Evolutionary conservation across 208 protist species (phyloP).

Genomic region (Wallacemonas sp.): DNA sequence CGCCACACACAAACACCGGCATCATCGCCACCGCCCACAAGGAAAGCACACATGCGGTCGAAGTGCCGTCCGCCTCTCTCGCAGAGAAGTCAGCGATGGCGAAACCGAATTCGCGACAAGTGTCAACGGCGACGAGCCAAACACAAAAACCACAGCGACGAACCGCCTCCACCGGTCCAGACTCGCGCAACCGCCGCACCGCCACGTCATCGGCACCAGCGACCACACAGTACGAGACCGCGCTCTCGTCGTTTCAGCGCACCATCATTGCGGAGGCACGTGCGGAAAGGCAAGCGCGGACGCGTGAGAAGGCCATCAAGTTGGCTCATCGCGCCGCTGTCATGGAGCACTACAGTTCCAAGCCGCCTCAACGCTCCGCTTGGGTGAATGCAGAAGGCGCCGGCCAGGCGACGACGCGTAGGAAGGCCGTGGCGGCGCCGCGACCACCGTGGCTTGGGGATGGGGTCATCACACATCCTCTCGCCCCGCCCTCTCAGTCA

Average conservation of each 20-base stretch:
- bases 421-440: background rate
- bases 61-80: too few species aligned
- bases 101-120: too few species aligned
- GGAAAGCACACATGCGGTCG: too few species aligned
- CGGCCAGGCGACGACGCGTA: background rate
- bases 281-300: background rate
- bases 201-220: background rate
- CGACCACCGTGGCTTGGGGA: constrained; percentile 1
- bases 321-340: background rate
- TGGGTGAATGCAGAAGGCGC: too few species aligned
- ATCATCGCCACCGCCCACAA: background rate
- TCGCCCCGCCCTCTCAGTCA: background rate
- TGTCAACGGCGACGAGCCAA: too few species aligned
- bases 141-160: too few species aligned
- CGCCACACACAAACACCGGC: background rate
- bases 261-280: constrained; percentile 4
- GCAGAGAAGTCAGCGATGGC: too few species aligned
- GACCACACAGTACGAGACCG: background rate
- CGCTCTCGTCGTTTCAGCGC: constrained; percentile 1
- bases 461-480: background rate
- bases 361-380: background rate
- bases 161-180: too few species aligned
- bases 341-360: background rate
- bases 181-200: background rate
- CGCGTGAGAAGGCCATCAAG: background rate